Conservation (phyloP, 495 filamentous ascomycete species). For the Durotheca rogersii region DNA sequence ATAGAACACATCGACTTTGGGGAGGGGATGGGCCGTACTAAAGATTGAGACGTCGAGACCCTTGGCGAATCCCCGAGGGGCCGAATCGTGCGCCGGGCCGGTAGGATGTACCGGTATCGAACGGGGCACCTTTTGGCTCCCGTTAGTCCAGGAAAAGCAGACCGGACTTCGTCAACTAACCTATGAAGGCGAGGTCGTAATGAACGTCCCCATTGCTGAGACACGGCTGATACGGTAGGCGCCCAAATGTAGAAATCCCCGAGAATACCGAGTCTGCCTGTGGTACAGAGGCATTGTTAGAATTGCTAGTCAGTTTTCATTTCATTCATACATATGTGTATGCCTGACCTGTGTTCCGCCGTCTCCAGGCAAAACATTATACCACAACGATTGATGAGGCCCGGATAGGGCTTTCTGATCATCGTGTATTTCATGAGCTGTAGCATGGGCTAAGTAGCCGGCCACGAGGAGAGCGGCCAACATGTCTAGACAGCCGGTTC, state of each 20-base stretch:
- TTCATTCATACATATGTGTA: constrained; percentile 26
- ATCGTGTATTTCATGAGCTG: constrained; percentile 40
- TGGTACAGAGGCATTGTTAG: constrained; percentile 16
- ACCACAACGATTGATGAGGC: constrained; percentile 54
- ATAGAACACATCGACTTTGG: not conserved
- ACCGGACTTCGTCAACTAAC: constrained; percentile 55
- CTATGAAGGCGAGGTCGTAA: constrained; percentile 83
- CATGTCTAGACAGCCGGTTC: constrained; percentile 22
- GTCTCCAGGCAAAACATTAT: constrained; percentile 54
- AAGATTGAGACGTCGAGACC: constrained; percentile 71
- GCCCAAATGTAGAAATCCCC: constrained; percentile 84
- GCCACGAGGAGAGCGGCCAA: constrained; percentile 25
- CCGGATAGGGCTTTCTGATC: constrained; percentile 47
- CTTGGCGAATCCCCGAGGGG: constrained; percentile 80
- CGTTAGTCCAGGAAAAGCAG: constrained; percentile 7
- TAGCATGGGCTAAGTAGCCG: constrained; percentile 27
- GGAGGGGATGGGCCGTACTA: constrained; percentile 38
- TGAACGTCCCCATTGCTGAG: constrained; percentile 62
- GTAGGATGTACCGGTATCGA: constrained; percentile 45
- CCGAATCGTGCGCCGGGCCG: constrained; percentile 75
- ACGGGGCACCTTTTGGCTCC: constrained; percentile 40
- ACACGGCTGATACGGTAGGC: constrained; percentile 73
- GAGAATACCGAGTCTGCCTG: constrained; percentile 64
- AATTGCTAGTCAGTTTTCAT: not conserved
- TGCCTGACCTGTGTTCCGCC: constrained; percentile 52